These are phyloP conservation scores for Stylosanthes scabra DNA, from an alignment of 331 rosid species.

Conservation along the genomic window DNA sequence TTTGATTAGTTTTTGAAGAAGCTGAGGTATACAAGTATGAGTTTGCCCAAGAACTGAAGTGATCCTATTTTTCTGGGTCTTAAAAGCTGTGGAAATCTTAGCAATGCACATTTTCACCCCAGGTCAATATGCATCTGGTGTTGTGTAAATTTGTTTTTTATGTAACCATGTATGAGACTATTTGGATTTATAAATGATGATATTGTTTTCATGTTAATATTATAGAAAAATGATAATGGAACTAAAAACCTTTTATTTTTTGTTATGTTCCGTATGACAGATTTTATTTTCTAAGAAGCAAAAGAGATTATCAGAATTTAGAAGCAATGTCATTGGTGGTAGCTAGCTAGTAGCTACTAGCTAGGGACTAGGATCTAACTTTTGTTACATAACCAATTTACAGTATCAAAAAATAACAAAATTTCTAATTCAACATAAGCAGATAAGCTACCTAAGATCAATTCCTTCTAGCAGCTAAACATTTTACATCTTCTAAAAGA, in stretches of 20 bases:
- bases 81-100: conserved; percentile 11
- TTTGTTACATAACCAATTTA: background rate
- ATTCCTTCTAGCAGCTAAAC: no score
- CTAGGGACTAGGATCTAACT: background rate
- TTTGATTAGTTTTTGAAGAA: background rate
- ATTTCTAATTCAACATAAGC: no score
- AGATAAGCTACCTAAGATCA: no score
- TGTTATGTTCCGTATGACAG: conserved; percentile 2
- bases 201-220: background rate
- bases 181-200: background rate
- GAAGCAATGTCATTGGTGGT: background rate
- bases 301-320: background rate
- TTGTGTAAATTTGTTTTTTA: background rate
- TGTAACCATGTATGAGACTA: background rate
- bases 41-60: background rate
- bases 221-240: background rate
- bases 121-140: background rate
- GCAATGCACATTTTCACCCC: background rate
- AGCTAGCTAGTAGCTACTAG: no score
- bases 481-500: no score
- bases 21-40: conserved; percentile 6
- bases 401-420: no score
- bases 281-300: background rate
- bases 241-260: background rate
- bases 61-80: conserved; percentile 12